phyloP scores from a whole-genome alignment of 2,329 filamentous ascomycete species.

The Madurella mycetomatis region DNA sequence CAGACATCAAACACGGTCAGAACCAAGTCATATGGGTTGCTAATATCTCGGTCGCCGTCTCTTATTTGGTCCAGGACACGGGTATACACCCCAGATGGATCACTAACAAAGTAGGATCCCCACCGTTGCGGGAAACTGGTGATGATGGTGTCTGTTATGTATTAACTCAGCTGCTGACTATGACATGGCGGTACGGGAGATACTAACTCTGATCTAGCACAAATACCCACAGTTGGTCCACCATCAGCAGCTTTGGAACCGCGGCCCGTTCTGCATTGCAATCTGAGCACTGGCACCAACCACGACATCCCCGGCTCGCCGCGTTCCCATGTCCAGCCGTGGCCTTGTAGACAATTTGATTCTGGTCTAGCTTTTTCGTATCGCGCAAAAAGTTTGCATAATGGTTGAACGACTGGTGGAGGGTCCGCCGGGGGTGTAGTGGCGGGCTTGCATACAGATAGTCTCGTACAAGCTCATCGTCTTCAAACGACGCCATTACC shows the following conservation, averaged over 20 bases:
- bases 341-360: conserved; percentile 37
- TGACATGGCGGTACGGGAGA: background rate
- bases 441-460: conserved; percentile 32
- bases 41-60: background rate
- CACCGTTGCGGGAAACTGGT: conserved; percentile 35
- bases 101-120: conserved; percentile 30
- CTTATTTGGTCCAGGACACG: background rate
- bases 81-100: conserved; percentile 7
- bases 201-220: conserved; percentile 24
- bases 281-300: conserved; percentile 20
- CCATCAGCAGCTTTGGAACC: conserved; percentile 26
- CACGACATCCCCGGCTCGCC: conserved; percentile 1
- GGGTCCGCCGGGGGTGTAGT: conserved; percentile 39
- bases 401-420: conserved; percentile 39
- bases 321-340: background rate
- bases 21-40: conserved; percentile 8
- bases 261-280: conserved; percentile 24
- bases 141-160: conserved; percentile 22
- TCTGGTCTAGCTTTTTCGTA: conserved; percentile 31
- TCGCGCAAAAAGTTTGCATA: conserved; percentile 12
- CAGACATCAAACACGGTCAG: conserved; percentile 8
- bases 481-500: conserved; percentile 10
- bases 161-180: background rate
- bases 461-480: conserved; percentile 12
- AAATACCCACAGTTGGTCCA: conserved; percentile 31